Evolutionary conservation across 2,329 filamentous ascomycete genomes (phyloP).

Genomic region (Acarospora socialis): DNA sequence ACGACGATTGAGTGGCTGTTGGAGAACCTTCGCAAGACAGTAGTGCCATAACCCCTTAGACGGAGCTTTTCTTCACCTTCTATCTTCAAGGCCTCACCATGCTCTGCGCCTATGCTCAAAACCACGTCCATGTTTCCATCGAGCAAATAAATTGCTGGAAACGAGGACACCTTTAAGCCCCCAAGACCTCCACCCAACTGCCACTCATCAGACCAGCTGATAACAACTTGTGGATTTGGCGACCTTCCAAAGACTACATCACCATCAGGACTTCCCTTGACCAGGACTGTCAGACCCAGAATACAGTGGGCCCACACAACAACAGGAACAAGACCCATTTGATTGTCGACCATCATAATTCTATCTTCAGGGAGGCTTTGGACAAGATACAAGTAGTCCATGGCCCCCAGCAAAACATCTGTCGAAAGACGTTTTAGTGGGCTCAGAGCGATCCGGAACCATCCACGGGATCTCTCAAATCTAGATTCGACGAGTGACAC

Average conservation of each 20-base stretch:
- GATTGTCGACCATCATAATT: slow-evolving; percentile 2
- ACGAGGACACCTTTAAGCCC: no score
- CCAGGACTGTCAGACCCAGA: slow-evolving; percentile 5
- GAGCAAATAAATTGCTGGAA: slow-evolving; percentile 1
- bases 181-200: no score
- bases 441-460: slow-evolving; percentile 1
- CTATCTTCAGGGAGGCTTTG: slow-evolving; percentile 9
- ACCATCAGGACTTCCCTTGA: slow-evolving; percentile 4
- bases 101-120: slow-evolving; percentile 1
- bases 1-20: background rate
- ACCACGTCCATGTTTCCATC: slow-evolving; percentile 4
- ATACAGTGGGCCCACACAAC: slow-evolving; percentile 9
- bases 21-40: slow-evolving; percentile 2
- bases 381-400: slow-evolving; percentile 7
- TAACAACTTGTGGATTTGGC: slow-evolving; percentile 3
- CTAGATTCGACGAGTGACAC: slow-evolving; percentile 4
- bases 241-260: slow-evolving; percentile 5
- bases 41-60: slow-evolving; percentile 5
- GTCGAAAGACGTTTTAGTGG: slow-evolving; percentile 3
- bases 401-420: slow-evolving; percentile 5
- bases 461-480: background rate
- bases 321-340: slow-evolving; percentile 5
- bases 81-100: slow-evolving; percentile 1
- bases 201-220: slow-evolving; percentile 4
- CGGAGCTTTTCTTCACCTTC: slow-evolving; percentile 2